These are phyloP conservation scores for Yamadazyma sp. DNA, from an alignment of 805 yeast species.

Conservation along the genomic window DNA sequence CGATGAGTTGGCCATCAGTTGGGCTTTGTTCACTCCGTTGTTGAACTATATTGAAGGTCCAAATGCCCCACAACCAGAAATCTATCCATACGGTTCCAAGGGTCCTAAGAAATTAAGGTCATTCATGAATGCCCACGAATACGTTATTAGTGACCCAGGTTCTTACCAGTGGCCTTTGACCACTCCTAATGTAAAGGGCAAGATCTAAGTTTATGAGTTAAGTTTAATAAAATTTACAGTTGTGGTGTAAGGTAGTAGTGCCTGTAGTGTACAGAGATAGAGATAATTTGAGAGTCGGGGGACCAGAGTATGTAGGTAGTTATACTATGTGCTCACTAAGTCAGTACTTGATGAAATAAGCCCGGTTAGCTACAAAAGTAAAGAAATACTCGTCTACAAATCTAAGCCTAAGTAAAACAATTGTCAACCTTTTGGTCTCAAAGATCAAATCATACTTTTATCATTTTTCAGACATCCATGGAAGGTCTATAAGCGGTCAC, in stretches of 20 bases:
- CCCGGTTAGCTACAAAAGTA: too few species aligned
- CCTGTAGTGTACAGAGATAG: neutral
- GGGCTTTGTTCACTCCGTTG: constrained; percentile 92
- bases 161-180: constrained; percentile 92
- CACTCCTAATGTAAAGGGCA: constrained; percentile 41
- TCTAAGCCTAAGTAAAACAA: too few species aligned
- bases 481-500: constrained; percentile 88
- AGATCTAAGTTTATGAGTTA: constrained; percentile 20
- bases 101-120: constrained; percentile 71
- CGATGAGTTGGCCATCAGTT: constrained; percentile 91
- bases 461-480: constrained; percentile 95
- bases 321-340: too few species aligned
- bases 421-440: too few species aligned
- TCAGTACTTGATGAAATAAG: too few species aligned
- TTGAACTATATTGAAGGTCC: constrained; percentile 75
- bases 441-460: too few species aligned
- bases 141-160: constrained; percentile 59
- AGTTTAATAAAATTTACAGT: too few species aligned
- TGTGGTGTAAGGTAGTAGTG: too few species aligned
- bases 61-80: constrained; percentile 62
- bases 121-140: constrained; percentile 70
- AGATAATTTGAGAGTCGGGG: too few species aligned
- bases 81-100: constrained; percentile 86
- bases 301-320: too few species aligned
- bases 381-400: too few species aligned